Evolutionary conservation across 2,329 filamentous ascomycete genomes (phyloP), one percentile per base, ranked within the genome.

Genomic region (Grosmannia serpens): DNA sequence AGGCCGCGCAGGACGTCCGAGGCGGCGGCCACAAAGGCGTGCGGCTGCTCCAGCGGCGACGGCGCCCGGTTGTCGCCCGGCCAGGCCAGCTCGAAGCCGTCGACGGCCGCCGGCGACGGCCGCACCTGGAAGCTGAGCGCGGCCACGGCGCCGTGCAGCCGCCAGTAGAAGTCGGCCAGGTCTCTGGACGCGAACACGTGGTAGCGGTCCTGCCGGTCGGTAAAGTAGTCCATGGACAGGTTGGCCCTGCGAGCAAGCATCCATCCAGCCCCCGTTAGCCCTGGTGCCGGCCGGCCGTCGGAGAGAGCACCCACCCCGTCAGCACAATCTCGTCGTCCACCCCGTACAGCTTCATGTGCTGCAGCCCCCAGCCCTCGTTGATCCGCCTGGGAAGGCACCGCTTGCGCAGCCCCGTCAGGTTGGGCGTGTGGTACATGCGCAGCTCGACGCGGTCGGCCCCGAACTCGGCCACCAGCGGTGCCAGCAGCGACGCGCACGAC

Each of bases 261-360:
- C 24, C 6, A 31, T 50, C 24, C 26, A 11, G 24, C 20, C 17
- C 2, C 44, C 38, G 15, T 13, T 46, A 5, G n/a, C 44, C n/a
- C n/a, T n/a, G 38, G 38, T 44, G 5, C 44, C 44, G 8, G 49
- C 31, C 31, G 10, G 31, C 31, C 20, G 41, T 44, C 20, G 20
- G 5, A 44, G 41, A 2, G 8, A 13, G 2, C n/a, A 55, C 75
- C 62, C 79, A 89, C 83, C 91, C 91, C 9, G 91, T 95, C 66
- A 99, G 83, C 63, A 99, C 92, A 59, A 99, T 87, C 70, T 96
- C 91, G 67, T 99, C 91, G 66, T 99, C 94, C 26, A 96, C 77
- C 0, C 94, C 94, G 66, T 99, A 99, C 0, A 99, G 77, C 78
- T 99, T 99, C 92, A 99, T 99, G 69, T 99, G 94, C 70, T 99